Evolutionary conservation across 257 asterid genomes (phyloP), one percentile per base, ranked within the genome.

Genomic region (Ballota nigra): DNA sequence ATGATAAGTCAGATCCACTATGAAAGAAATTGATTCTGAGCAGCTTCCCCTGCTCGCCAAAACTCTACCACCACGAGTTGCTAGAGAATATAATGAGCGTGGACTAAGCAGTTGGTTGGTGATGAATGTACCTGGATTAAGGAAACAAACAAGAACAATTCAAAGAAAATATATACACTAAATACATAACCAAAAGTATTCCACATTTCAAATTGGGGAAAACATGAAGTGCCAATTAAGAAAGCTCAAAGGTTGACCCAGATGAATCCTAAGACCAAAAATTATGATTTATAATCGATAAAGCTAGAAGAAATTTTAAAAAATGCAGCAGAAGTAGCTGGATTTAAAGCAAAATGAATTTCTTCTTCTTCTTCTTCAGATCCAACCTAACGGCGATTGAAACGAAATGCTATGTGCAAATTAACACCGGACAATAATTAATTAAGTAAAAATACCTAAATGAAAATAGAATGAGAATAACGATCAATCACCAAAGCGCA

Each of bases 41-140:
- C 66, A 71, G 83, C 75, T 69, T 76, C 77, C 29, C 29, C 16
- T 29, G 67, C 64, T 51, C 69, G 11, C 60, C 78, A 69, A 73
- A 65, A 49, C 53, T 58, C 64, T 43, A 71, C 67, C 45, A 10
- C 43, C 65, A 19, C 7, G 49, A 78, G 66, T 23, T 55, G 64
- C 12, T 43, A 67, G 69, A 33, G 67, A 38, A 49, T 20, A 59
- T 61, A 70, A 40, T 38, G 75, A 68, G 34, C 12, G 57, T 20
- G 43, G 63, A 40, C 68, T 18, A 68, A 62, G 61, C 57, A 51
- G 68, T 58, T 8, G 63, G 68, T 69, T 61, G 69, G 60, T 26
- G 71, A 63, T 66, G 45, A 49, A 55, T 41, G 38, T 51, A 60
- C 61, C 81, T 69, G 75, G 69, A 60, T 26, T 49, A 18, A 34